These are phyloP conservation scores for Entomophthora muscae DNA, from an alignment of 371 early-diverging fungal species.

Conservation along the genomic window DNA sequence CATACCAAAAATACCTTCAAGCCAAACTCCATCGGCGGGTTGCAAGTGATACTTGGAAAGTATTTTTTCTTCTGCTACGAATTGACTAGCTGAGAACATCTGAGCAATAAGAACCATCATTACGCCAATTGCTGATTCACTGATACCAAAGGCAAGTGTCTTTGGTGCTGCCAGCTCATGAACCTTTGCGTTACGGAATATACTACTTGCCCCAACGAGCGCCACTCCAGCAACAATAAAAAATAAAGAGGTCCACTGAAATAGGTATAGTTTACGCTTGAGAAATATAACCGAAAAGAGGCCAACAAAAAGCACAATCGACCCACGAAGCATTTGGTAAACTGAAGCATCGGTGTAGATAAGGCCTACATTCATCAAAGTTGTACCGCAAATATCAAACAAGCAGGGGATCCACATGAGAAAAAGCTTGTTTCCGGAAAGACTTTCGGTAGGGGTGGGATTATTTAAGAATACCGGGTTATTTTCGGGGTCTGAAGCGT, in stretches of 20 bases:
- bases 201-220: slow-evolving; percentile 65
- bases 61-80: slow-evolving; percentile 89
- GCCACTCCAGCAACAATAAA: slow-evolving; percentile 66
- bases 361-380: slow-evolving; percentile 90
- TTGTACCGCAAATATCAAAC: slow-evolving; percentile 84
- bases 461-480: neutral
- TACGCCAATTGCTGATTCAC: slow-evolving; percentile 41
- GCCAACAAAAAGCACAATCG: slow-evolving; percentile 86
- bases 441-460: neutral
- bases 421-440: slow-evolving; percentile 13
- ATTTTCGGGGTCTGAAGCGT: neutral
- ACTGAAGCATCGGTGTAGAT: slow-evolving; percentile 80
- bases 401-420: slow-evolving; percentile 79
- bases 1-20: slow-evolving; percentile 84
- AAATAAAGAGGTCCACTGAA: slow-evolving; percentile 64
- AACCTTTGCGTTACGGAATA: slow-evolving; percentile 16
- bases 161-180: slow-evolving; percentile 1
- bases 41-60: slow-evolving; percentile 52
- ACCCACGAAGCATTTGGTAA: slow-evolving; percentile 94
- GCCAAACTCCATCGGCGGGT: slow-evolving; percentile 78
- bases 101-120: slow-evolving; percentile 74
- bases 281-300: slow-evolving; percentile 70
- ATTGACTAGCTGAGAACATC: slow-evolving; percentile 78
- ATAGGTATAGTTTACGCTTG: slow-evolving; percentile 44
- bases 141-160: slow-evolving; percentile 12